These are phyloP conservation scores for Aureobasidium namibiae DNA, from an alignment of 2,329 filamentous ascomycete species.

Conservation along the genomic window DNA sequence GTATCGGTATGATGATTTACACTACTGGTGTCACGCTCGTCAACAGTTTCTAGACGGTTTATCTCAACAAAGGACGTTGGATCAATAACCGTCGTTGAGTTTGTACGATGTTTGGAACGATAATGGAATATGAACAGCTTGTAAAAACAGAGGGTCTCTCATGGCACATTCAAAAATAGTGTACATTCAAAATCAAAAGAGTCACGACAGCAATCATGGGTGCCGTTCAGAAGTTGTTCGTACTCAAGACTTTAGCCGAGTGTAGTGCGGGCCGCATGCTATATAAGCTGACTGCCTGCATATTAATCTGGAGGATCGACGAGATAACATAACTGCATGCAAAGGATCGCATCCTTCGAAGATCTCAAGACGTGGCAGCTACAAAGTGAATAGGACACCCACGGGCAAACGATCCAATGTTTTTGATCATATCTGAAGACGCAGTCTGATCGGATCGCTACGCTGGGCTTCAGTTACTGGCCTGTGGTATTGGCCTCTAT, in stretches of 20 bases:
- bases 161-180: not conserved
- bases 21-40: conserved; percentile 56
- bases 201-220: not conserved
- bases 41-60: conserved; percentile 14
- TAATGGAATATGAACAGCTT: not conserved
- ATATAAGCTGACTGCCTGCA: not conserved
- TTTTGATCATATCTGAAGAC: not conserved
- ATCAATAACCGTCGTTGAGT: not conserved
- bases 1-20: conserved; percentile 60
- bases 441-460: not conserved
- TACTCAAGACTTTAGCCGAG: not conserved
- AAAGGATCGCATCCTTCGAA: not conserved
- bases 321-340: not conserved
- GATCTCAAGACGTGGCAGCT: not conserved
- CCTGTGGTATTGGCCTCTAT: not conserved
- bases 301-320: not conserved
- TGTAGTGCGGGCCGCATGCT: not conserved
- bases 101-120: conserved; percentile 2
- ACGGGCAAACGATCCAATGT: not conserved
- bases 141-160: not conserved
- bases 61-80: not conserved
- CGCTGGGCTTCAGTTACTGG: not conserved
- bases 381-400: not conserved
- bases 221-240: not conserved
- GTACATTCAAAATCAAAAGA: not conserved